These are phyloP conservation scores for Petrea volubilis DNA, from an alignment of 257 asterid genomes.

Conservation along the genomic window DNA sequence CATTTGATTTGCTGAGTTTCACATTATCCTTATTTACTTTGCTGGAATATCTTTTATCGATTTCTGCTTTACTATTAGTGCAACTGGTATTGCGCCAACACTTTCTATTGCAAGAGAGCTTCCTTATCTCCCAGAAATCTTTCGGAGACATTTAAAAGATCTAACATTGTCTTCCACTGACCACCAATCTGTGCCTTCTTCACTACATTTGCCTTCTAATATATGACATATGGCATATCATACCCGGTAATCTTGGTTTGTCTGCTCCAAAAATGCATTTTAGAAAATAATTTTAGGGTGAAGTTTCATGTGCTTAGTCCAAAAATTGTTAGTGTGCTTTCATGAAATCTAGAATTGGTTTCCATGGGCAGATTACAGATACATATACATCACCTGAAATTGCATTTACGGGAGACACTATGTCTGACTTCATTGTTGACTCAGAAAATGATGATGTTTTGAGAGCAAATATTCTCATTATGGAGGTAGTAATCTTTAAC, in stretches of 20 bases:
- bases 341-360: not conserved
- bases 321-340: not conserved
- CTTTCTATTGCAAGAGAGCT: not conserved
- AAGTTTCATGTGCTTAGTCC: slow-evolving; percentile 5
- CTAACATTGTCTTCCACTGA: not conserved
- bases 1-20: not conserved
- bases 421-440: slow-evolving; percentile 85
- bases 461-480: slow-evolving; percentile 77
- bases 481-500: slow-evolving; percentile 64
- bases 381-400: slow-evolving; percentile 77
- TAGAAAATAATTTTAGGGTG: not conserved
- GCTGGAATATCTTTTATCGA: no score
- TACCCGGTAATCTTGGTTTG: not conserved
- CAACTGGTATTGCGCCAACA: not conserved
- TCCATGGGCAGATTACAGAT: slow-evolving; percentile 64
- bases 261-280: not conserved
- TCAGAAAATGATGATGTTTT: slow-evolving; percentile 67
- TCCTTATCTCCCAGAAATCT: not conserved
- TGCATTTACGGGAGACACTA: slow-evolving; percentile 96
- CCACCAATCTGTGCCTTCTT: not conserved
- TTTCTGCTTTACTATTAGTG: no score
- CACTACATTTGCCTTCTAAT: not conserved
- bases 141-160: not conserved
- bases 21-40: no score
- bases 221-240: no score